Evolutionary conservation across 352 stramenopile genomes (phyloP).

Genomic region (Pythium brassicae): DNA sequence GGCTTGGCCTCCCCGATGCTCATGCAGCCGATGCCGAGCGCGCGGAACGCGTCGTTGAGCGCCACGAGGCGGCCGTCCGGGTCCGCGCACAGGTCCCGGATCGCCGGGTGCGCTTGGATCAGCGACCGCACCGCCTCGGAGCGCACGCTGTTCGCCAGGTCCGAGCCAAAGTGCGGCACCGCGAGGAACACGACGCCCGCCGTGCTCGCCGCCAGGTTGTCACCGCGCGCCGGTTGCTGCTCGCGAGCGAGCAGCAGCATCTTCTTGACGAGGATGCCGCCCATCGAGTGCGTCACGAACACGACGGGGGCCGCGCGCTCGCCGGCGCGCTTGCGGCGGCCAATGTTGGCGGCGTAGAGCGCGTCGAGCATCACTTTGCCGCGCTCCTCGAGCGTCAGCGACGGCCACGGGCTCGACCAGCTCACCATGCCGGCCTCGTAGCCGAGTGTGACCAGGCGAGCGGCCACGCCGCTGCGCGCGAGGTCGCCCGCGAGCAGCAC

Average conservation of each 20-base stretch:
- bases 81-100: conserved; percentile 59
- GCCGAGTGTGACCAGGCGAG: conserved; percentile 66
- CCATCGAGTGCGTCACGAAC: conserved; percentile 88
- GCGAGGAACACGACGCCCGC: conserved; percentile 72
- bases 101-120: conserved; percentile 70
- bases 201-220: conserved; percentile 35
- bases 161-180: conserved; percentile 81
- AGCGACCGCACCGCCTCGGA: conserved; percentile 66
- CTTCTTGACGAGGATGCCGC: conserved; percentile 81
- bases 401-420: conserved; percentile 85
- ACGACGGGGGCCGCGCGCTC: conserved; percentile 42
- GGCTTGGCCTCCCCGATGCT: conserved; percentile 62
- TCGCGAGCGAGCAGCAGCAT: conserved; percentile 60
- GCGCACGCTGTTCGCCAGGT: conserved; percentile 57
- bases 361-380: conserved; percentile 65
- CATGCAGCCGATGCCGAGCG: conserved; percentile 62
- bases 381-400: conserved; percentile 70
- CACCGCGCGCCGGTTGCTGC: conserved; percentile 2
- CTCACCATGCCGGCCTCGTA: conserved; percentile 84
- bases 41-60: conserved; percentile 68
- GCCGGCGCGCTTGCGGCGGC: conserved; percentile 14
- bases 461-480: conserved; percentile 29
- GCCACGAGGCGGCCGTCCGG: conserved; percentile 47
- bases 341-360: conserved; percentile 67
- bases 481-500: conserved; percentile 58